Base-by-base conservation (phyloP, 1,284 basidiomycete genomes). In the Ceratorhiza oryzae-sativae region DNA sequence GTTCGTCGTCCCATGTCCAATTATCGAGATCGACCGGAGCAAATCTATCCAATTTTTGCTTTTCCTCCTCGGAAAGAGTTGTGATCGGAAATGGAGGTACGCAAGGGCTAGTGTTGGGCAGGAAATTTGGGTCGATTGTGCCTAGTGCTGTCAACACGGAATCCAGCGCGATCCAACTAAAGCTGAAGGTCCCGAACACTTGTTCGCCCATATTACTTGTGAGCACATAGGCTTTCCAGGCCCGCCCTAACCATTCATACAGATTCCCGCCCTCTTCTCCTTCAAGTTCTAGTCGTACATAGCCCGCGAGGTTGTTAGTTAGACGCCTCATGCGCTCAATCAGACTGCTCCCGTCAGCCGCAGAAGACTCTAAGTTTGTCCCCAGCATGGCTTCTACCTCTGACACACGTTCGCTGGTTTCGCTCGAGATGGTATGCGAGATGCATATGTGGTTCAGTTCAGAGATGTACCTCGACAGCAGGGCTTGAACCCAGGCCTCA, bases 161-260 rank as follows among this genome's bases (percentile, higher is more conserved):
- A 2, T 85, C 84, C 39, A 90, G 79, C 2, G 86, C 83, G 27
- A 90, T 77, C 86, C 86, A 90, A 36, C 83, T 83, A 77, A 88
- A 89, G 76, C 86, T 88, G 58, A 83, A 81, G 25, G 84, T 85
- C 0, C 88, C 88, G 75, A 89, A 89, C 2, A 76, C 73, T n/a
- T 80, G 78, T 18, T 78, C 77, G 5, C 59, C 59, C 25, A 62
- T 49, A 1, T 41, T 20, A 32, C 60, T 62, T 20, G 34, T 58
- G 8, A 65, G 39, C 2, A 46, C 4, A 12, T 68, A 68, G 18
- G 55, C 62, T 18, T 34, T 63, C 72, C 72, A 73, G 6, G 72
- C 67, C 4, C 72, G 58, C 12, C 48, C 72, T 36, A 73, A 55
- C 67, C 70, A 49, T 9, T 63, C 55, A 10, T 49, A 23, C 0